Evolutionary conservation across 768 basidiomycete species (phyloP).

Genomic region (Rhizopogon sp.): DNA sequence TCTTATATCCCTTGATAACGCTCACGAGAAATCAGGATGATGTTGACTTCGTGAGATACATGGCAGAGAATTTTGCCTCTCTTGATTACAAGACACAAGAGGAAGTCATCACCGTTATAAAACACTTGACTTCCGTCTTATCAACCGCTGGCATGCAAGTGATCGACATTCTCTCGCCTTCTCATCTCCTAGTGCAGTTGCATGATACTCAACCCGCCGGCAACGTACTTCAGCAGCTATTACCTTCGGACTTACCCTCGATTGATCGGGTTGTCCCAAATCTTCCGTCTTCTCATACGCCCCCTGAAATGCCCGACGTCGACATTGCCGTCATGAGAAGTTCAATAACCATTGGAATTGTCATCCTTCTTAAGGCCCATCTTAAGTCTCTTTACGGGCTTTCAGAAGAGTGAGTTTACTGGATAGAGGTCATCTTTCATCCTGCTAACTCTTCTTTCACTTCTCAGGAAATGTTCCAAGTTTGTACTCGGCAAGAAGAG

Average conservation of each 20-base stretch:
- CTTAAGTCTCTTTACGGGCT: conserved; percentile 80
- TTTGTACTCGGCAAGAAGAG: conserved; percentile 88
- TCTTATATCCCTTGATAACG: background rate
- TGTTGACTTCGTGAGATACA: conserved; percentile 82
- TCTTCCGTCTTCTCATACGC: background rate
- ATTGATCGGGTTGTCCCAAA: background rate
- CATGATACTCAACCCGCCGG: conserved; percentile 27
- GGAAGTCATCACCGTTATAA: conserved; percentile 84
- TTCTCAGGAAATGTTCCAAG: conserved; percentile 81
- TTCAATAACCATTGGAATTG: conserved; percentile 76
- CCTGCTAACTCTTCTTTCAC: background rate
- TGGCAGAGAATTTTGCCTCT: conserved; percentile 90
- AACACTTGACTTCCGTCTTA: conserved; percentile 66
- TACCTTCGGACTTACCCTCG: background rate
- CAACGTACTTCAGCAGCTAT: conserved; percentile 4
- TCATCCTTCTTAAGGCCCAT: conserved; percentile 83
- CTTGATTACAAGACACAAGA: conserved; percentile 96
- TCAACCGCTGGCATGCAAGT: conserved; percentile 80
- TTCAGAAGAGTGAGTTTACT: conserved; percentile 77
- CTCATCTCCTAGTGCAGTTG: conserved; percentile 61
- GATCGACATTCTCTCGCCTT: conserved; percentile 69
- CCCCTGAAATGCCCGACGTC: conserved; percentile 5
- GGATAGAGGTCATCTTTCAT: background rate
- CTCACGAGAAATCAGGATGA: conserved; percentile 50
- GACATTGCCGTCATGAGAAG: conserved; percentile 43